A percentile compares a stretch with the other conserved stretches of the same genome.
phyloP scores from a whole-genome alignment of 164 flowering plant genomes.

The Akebia trifoliata region DNA sequence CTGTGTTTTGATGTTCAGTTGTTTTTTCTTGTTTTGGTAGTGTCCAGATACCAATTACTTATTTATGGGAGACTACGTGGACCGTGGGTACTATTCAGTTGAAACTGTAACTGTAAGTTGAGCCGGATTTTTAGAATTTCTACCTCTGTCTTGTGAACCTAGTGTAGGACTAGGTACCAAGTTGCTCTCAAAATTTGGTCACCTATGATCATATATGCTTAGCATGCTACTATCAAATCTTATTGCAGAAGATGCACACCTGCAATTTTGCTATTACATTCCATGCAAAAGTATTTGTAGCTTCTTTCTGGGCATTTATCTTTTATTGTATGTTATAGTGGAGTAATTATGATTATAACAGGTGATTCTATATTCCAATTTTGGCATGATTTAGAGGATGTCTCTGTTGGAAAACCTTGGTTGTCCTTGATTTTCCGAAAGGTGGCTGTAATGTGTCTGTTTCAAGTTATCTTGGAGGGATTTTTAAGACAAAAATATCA shows the following conservation, averaged over 20 bases:
- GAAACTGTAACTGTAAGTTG: constrained; percentile 84
- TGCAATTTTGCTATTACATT: not conserved
- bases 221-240: too few species aligned
- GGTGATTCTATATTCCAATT: not conserved
- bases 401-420: too few species aligned
- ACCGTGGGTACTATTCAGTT: constrained; percentile 94
- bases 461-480: too few species aligned
- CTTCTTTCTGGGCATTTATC: not conserved
- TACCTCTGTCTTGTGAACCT: not conserved
- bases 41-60: constrained; percentile 96
- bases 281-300: not conserved
- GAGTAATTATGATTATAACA: not conserved
- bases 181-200: too few species aligned
- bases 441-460: too few species aligned
- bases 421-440: too few species aligned
- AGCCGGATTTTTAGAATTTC: not conserved
- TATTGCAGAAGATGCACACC: too few species aligned
- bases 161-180: too few species aligned
- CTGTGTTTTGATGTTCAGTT: not conserved
- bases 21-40: constrained; percentile 30
- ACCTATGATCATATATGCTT: too few species aligned
- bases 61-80: constrained; percentile 99
- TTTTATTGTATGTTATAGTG: not conserved
- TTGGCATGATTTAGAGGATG: not conserved
- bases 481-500: too few species aligned